Base-by-base conservation (phyloP, 768 basidiomycete genomes). In the Nidula microcarpa region DNA sequence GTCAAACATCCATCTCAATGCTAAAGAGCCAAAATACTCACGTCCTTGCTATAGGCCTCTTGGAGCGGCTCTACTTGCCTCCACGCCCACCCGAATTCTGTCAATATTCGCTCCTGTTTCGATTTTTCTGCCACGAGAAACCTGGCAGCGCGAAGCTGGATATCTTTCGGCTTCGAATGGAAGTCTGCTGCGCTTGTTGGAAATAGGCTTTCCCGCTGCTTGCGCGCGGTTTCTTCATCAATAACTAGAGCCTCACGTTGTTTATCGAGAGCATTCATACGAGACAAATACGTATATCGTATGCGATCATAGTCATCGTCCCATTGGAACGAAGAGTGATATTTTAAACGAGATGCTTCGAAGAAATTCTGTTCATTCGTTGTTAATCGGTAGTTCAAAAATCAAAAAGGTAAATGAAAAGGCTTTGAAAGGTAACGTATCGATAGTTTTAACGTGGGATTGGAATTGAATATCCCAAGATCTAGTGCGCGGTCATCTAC, bases 51-150 rank as follows among this genome's bases (percentile, higher is more conserved):
- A 58, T 73, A 82, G 4, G 65, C 64, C 0, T 71, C 62, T 36
- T 67, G 55, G 43, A 86, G 68, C 2, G 79, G 73, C 11, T 68
- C 58, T 16, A 78, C 76, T 50, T 78, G 76, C 39, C 75, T 69
- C 67, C 69, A 81, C 0, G 74, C 72, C 85, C 84, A 86, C 0
- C 69, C 66, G 60, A 70, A 84, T 50, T 81, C 72, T 32, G 55
- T 58, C 62, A 76, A 59, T 72, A 80, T 77, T 59, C 55, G 74
- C 50, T 85, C 83, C 55, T 75, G 70, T 34, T 65, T 68, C 5
- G 45, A 36, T 7, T 47, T 47, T 45, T 72, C 64, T 0, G 58
- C 57, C 6, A 60, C 53, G 33, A 86, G 65, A 58, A 81, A 84
- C 47, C 69, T 68, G 17, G 81, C 82, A 7, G 76, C 69, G 1